These are phyloP conservation scores for Xylona heveae DNA, from an alignment of 495 filamentous ascomycete genomes.

Conservation along the genomic window DNA sequence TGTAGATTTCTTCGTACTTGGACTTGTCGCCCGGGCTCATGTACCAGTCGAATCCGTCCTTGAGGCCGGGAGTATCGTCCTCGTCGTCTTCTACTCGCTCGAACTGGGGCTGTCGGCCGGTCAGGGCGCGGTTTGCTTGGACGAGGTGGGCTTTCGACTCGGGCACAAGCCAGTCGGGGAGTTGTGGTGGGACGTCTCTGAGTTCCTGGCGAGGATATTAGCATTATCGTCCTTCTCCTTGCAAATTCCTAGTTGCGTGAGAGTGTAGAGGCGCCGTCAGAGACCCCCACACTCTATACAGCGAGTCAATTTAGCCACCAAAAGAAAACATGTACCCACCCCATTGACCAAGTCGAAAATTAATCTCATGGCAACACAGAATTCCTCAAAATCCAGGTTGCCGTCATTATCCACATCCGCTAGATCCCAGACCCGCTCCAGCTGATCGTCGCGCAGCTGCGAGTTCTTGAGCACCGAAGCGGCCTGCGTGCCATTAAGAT, in stretches of 20 bases:
- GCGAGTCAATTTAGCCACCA: too few species aligned
- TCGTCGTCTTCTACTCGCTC: slow-evolving; percentile 44
- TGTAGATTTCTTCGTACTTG: slow-evolving; percentile 94
- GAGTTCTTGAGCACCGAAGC: slow-evolving; percentile 92
- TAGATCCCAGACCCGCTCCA: slow-evolving; percentile 93
- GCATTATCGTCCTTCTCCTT: too few species aligned
- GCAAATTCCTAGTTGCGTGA: too few species aligned
- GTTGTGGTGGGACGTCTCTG: slow-evolving; percentile 52
- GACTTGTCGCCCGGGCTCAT: slow-evolving; percentile 78
- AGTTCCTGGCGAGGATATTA: too few species aligned
- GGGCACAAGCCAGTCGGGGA: slow-evolving; percentile 92
- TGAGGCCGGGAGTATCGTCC: slow-evolving; percentile 56
- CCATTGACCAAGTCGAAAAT: slow-evolving; percentile 96
- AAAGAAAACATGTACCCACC: slow-evolving; percentile 26
- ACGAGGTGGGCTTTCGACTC: slow-evolving; percentile 94
- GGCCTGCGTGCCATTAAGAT: slow-evolving; percentile 75
- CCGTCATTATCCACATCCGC: slow-evolving; percentile 94
- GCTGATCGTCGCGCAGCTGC: slow-evolving; percentile 77
- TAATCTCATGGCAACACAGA: slow-evolving; percentile 94
- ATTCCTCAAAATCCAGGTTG: slow-evolving; percentile 95
- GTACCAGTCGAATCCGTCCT: slow-evolving; percentile 98
- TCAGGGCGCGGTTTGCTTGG: slow-evolving; percentile 66
- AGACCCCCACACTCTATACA: too few species aligned
- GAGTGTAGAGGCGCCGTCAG: too few species aligned
- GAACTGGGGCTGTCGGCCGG: slow-evolving; percentile 51